phyloP scores from a whole-genome alignment of 148 eudicot genomes.

The Rhododendron kiyosumense region DNA sequence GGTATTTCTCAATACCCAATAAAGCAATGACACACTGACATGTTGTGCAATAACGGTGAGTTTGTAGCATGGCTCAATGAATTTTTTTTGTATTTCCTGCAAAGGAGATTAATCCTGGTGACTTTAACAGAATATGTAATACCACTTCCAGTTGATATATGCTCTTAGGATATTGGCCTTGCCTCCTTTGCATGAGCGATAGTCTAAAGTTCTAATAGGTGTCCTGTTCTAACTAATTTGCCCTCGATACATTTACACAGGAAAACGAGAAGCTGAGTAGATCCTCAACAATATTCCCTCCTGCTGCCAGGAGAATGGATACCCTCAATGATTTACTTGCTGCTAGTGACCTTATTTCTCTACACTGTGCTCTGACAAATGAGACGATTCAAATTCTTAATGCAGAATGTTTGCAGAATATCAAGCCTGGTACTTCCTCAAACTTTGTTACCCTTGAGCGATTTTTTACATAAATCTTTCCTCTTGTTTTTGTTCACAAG shows the following conservation, averaged over 20 bases:
- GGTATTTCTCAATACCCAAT: too few species aligned
- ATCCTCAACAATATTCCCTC: constrained; percentile 56
- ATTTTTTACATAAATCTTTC: not conserved
- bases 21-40: too few species aligned
- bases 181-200: not conserved
- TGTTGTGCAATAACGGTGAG: too few species aligned
- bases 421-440: constrained; percentile 69
- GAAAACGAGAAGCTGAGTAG: constrained; percentile 49
- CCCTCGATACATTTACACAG: constrained; percentile 26
- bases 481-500: constrained; percentile 1
- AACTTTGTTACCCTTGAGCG: not conserved
- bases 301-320: constrained; percentile 99
- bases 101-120: not conserved
- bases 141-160: not conserved
- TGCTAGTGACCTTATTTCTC: constrained; percentile 93
- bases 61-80: too few species aligned
- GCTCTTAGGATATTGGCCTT: not conserved
- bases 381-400: constrained; percentile 89
- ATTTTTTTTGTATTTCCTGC: not conserved
- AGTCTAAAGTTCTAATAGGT: not conserved
- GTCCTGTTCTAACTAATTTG: not conserved
- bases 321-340: constrained; percentile 96
- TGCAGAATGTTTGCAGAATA: constrained; percentile 83
- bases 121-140: not conserved
- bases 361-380: constrained; percentile 86